A percentile compares a stretch with the other conserved stretches of the same genome.
phyloP scores from a whole-genome alignment of 768 basidiomycete species.

The Chalciporus pseudorubinellus region DNA sequence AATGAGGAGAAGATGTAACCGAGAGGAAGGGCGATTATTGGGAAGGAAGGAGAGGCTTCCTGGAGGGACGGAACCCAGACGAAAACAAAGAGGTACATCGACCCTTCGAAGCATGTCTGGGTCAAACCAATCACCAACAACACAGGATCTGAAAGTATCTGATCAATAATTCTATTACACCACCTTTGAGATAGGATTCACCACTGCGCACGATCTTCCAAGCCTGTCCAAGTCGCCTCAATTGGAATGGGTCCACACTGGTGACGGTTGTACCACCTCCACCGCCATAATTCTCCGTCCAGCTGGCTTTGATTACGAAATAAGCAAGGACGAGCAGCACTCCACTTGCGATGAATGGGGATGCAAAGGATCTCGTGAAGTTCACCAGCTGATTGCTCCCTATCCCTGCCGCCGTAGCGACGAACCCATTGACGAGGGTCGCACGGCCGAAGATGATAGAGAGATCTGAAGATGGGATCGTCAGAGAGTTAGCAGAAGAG shows the following conservation, averaged over 20 bases:
- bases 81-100: slow-evolving; percentile 85
- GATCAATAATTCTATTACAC: too few species aligned
- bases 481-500: slow-evolving; percentile 51
- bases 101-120: slow-evolving; percentile 81
- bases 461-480: slow-evolving; percentile 55
- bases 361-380: slow-evolving; percentile 47
- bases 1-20: slow-evolving; percentile 80
- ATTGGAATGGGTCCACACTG: slow-evolving; percentile 45
- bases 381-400: slow-evolving; percentile 63
- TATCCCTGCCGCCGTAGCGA: slow-evolving; percentile 66
- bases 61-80: slow-evolving; percentile 78
- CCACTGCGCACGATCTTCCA: slow-evolving; percentile 56
- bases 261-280: slow-evolving; percentile 27
- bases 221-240: slow-evolving; percentile 52
- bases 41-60: slow-evolving; percentile 45
- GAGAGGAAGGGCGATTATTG: slow-evolving; percentile 50
- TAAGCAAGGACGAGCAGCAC: slow-evolving; percentile 51
- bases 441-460: slow-evolving; percentile 72
- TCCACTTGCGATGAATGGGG: slow-evolving; percentile 69
- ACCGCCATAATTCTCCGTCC: slow-evolving; percentile 71
- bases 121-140: slow-evolving; percentile 66
- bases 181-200: slow-evolving; percentile 16
- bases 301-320: slow-evolving; percentile 53
- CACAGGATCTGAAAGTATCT: slow-evolving; percentile 45
- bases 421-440: slow-evolving; percentile 69